Evolutionary conservation across 106 monocot species (phyloP), one percentile per base, ranked within the genome.

Genomic region (Vanilla planifolia): DNA sequence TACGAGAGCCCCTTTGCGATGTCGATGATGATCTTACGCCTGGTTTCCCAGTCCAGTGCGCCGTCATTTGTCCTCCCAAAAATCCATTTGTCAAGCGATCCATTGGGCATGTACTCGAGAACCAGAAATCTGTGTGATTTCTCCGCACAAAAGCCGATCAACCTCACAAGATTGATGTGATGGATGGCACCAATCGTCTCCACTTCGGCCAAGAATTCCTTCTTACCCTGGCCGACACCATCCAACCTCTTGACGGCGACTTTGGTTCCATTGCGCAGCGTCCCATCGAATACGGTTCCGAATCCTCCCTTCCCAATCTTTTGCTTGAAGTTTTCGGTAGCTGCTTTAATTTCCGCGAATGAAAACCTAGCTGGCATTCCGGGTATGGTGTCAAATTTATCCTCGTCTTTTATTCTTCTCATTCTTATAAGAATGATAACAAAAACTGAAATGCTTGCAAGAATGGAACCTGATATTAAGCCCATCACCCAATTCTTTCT

Each of bases 121-220:
- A 75, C 75, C 33, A 75, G 33, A 32, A 75, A 62, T 20, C 67
- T 40, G 29, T 74, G 26, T 0, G 58, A 51, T 25, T 43, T 30
- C 41, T 74, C 66, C 0, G 61, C 37, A 42, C 73, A 74, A 34
- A 60, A 66, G 6, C 66, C 73, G 16, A 74, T 61, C 51, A 74
- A n/a, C n/a, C 61, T 71, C 19, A 93, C 93, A 8, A 93, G 52
- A 65, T 93, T 79, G 21, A 89, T 69, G 50, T 89, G 93, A 53
- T 85, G 93, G 50, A 86, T 81, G 43, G 72, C 75, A 8, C 86
- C 86, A 22, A 86, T 86, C 2, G 81, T 82, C 29, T 60, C 42
- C 2, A 86, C 86, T 66, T 86, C 86, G 1, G 81, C 61, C 0
- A 78, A 64, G 60, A 86, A 86, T 43, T 86, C 80, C 24, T 79